Evolutionary conservation across 495 filamentous ascomycete genomes (phyloP), one percentile per base, ranked within the genome.

Genomic region (Hypoxylon perforatum): DNA sequence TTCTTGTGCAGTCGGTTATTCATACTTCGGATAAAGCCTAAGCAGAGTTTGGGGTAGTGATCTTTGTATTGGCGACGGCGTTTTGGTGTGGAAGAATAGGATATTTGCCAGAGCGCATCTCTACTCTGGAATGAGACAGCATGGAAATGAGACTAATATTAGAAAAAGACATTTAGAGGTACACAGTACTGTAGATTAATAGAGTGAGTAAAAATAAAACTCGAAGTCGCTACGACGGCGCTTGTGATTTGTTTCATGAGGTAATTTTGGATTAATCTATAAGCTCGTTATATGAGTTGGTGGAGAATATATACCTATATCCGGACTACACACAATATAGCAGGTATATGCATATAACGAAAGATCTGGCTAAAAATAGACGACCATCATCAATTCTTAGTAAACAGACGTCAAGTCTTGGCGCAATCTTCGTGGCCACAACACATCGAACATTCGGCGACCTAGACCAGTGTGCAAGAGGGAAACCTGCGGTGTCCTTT

Each of bases 311-410:
- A 5, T 42, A 5, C n/a, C n/a, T n/a, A n/a, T n/a, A n/a, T n/a
- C n/a, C n/a, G n/a, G n/a, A n/a, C n/a, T n/a, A n/a, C n/a, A n/a
- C n/a, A n/a, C n/a, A n/a, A n/a, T n/a, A n/a, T n/a, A n/a, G n/a
- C 14, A 5, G 39, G 0, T 19, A 33, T 48, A 57, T 50, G 19
- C 10, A 9, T 14, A 41, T 49, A 60, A 44, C 18, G 48, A 63
- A 57, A 44, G 21, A 35, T 21, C 12, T 8, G 36, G 62, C 65
- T 68, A 68, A 59, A 59, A 63, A 68, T 68, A 68, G 35, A 62
- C 15, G 47, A 5, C 14, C 33, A 28, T 39, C 38, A 19, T 59
- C 38, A 23, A 63, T 58, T 53, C 65, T 68, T 63, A 68, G 65
- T 68, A 45, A 68, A 57, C 36, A 28, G 3, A 46, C 39, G 35